A percentile compares a stretch with the other conserved stretches of the same genome.
Evolutionary conservation across 164 flowering plant species (phyloP).

Genomic region (Platanus orientalis): DNA sequence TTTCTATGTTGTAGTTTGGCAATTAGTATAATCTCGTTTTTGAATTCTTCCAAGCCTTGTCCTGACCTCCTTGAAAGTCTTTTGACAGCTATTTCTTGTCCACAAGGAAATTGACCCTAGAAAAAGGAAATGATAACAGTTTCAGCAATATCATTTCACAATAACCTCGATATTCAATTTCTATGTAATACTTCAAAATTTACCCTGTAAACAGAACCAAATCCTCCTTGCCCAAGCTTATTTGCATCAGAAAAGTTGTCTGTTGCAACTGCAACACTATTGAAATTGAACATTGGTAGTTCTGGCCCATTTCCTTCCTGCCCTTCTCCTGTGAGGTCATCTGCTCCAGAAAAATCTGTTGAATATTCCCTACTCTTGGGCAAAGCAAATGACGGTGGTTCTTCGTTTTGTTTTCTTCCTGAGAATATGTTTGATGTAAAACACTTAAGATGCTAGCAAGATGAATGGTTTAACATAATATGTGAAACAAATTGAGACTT

Average conservation of each 20-base stretch:
- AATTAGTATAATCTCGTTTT: too few relatives aligned
- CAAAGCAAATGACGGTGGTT: constrained; percentile 8
- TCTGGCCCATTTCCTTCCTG: constrained; percentile 32
- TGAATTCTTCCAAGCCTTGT: constrained; percentile 73
- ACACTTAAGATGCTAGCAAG: neutral
- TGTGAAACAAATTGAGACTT: neutral
- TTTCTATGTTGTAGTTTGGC: constrained; percentile 73
- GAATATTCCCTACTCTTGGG: constrained; percentile 31
- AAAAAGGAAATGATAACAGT: neutral
- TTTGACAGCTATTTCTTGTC: constrained; percentile 64
- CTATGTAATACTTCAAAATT: neutral
- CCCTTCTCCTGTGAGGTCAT: constrained; percentile 29
- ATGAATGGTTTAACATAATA: neutral
- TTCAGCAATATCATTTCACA: too few relatives aligned
- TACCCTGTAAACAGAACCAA: constrained; percentile 85
- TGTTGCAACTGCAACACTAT: constrained; percentile 43
- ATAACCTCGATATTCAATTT: neutral
- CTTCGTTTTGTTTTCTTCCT: constrained; percentile 16
- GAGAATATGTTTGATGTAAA: neutral
- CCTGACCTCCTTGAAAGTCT: constrained; percentile 66
- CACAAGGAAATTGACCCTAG: constrained; percentile 51
- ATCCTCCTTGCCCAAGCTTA: constrained; percentile 80
- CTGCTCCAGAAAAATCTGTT: constrained; percentile 32
- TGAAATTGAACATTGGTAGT: constrained; percentile 40
- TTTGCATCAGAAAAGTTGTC: constrained; percentile 43